Base-by-base conservation (phyloP, 441 rosid species). In the Gossypium schwendimanii region DNA sequence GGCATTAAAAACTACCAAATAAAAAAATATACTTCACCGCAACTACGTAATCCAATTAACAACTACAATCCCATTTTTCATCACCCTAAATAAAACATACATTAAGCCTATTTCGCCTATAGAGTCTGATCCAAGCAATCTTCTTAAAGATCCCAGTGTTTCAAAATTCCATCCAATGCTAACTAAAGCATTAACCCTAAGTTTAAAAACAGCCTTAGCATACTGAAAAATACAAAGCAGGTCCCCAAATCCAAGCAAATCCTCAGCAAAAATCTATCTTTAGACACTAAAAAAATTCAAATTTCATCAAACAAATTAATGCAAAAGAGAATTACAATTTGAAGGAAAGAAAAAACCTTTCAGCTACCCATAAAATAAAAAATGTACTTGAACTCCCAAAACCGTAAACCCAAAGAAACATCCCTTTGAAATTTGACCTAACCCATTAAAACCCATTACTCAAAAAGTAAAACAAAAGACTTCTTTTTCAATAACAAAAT, bases 361-460 rank as follows among this genome's bases (percentile, higher is more conserved):
- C 39, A 65, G 31, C 57, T 45, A 23, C 9, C 45, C 45, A 39
- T 39, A 9, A 39, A 39, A 39, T 39, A 39, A 39, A 39, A 39
- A 39, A 9, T 39, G 45, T 9, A 39, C 45, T 39, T 39, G 45
- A 39, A 39, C 45, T 39, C 45, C 12, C 45, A 39, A 39, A 2
- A 39, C 45, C 11, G 45, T 39, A 39, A 39, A 9, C 12, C 45
- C 45, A 39, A 39, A 39, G 45, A 39, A 39, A 39, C 12, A 39
- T 39, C 18, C 44, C 44, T 3, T 7, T 1, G 17, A 66, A 66
- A 66, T 66, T 49, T 47, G 41, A 26, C 41, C 41, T 47, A 15
- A 24, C 44, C 23, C 39, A 67, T 67, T 15, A 49, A 67, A 6
- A 66, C 58, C 57, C 70, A 66, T n/a, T 66, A 6, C 57, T 47